These are phyloP conservation scores for Blastobotrys ciferrii DNA, from an alignment of 1,139 yeast genomes.

Conservation along the genomic window DNA sequence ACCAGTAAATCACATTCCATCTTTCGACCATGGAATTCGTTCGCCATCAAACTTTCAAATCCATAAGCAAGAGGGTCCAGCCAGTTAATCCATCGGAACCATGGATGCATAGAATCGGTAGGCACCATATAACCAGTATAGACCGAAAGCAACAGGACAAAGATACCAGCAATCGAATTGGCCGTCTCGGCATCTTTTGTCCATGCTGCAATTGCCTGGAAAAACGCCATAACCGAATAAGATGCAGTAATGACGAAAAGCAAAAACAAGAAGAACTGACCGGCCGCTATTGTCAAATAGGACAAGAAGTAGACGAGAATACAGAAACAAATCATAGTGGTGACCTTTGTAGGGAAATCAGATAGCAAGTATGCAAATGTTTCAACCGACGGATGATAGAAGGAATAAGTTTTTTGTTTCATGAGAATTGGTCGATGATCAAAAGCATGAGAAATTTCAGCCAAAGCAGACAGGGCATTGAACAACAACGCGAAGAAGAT, in stretches of 20 bases:
- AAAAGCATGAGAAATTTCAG: conserved; percentile 56
- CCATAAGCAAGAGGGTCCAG: conserved; percentile 57
- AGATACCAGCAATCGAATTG: conserved; percentile 59
- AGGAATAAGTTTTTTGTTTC: conserved; percentile 60
- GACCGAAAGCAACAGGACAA: conserved; percentile 51
- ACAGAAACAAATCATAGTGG: conserved; percentile 46
- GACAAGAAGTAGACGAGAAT: conserved; percentile 58
- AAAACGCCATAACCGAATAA: conserved; percentile 54
- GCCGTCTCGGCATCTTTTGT: conserved; percentile 58
- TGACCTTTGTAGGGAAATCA: conserved; percentile 55
- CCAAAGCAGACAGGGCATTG: conserved; percentile 55
- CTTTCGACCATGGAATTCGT: conserved; percentile 53
- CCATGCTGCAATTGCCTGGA: conserved; percentile 58
- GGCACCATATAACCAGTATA: conserved; percentile 63
- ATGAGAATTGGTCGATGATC: conserved; percentile 58
- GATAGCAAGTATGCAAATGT: conserved; percentile 58
- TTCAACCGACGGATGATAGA: conserved; percentile 68
- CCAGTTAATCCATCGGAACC: conserved; percentile 63
- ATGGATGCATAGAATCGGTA: conserved; percentile 55
- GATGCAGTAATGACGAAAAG: conserved; percentile 48
- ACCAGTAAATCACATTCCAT: conserved; percentile 49
- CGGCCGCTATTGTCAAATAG: conserved; percentile 54
- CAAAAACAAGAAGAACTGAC: conserved; percentile 58
- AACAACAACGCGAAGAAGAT: conserved; percentile 57
- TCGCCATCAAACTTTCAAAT: conserved; percentile 56